phyloP scores from a whole-genome alignment of 169 alveolate species.

The Eimeria sp. region DNA sequence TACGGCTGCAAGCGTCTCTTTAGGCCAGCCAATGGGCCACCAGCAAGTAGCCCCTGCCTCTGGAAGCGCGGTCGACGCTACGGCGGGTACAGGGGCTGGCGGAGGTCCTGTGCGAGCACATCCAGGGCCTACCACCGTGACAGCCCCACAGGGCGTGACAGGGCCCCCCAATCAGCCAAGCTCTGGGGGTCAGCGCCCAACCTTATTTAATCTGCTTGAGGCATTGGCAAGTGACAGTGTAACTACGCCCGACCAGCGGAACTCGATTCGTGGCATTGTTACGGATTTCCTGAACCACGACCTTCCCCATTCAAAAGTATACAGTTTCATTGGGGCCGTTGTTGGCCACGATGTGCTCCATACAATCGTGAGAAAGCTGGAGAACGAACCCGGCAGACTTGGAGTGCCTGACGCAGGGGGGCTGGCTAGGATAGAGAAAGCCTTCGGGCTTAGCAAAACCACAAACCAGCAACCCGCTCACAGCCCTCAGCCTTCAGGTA shows the following conservation, averaged over 20 bases:
- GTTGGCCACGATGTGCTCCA: constrained; percentile 94
- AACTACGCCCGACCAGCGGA: constrained; percentile 95
- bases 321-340: constrained; percentile 93
- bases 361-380: constrained; percentile 90
- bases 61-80: neutral
- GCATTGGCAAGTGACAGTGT: constrained; percentile 92
- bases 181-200: constrained; percentile 88
- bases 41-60: constrained; percentile 43
- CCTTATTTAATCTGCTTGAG: constrained; percentile 92
- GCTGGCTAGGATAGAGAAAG: constrained; percentile 91
- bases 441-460: constrained; percentile 91
- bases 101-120: constrained; percentile 50
- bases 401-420: constrained; percentile 93
- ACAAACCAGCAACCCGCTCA: constrained; percentile 82
- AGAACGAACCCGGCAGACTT: constrained; percentile 90
- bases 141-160: constrained; percentile 53
- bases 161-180: constrained; percentile 25
- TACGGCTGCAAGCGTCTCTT: constrained; percentile 20
- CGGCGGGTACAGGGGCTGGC: neutral
- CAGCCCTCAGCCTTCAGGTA: constrained; percentile 55
- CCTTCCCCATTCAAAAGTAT: constrained; percentile 93
- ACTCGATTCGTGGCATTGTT: constrained; percentile 93
- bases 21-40: constrained; percentile 39
- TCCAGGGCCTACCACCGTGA: constrained; percentile 21
- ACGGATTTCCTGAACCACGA: constrained; percentile 93